Evolutionary conservation across 305 asterid species (phyloP), one percentile per base, ranked within the genome.

Genomic region (Fraxinus dipetala): DNA sequence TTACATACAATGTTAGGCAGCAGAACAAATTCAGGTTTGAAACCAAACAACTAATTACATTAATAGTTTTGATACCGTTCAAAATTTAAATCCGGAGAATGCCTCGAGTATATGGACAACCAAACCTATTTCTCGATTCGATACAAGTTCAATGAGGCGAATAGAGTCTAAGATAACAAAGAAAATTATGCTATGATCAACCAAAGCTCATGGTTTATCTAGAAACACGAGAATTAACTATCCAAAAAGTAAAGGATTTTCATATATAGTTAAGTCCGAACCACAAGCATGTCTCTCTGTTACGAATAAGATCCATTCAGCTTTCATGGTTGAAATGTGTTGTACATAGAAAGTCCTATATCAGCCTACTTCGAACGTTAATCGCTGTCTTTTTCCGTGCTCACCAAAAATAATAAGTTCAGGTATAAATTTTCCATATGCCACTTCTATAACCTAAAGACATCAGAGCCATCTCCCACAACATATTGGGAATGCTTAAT

Each of bases 401-500:
- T 59, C 69, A 18, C 18, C 7, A 26, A 65, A 65, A 28, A 24
- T 63, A 8, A 11, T 9, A 63, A 7, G 34, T 6, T 93, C 88
- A 92, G 54, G 86, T 80, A 79, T 88, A 89, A 83, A 94, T 86
- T 82, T 92, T 90, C 99, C 99, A 96, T 70, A 94, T 84, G 74
- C 98, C 98, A 73, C 90, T 88, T 86, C 98, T 91, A 81, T 94
- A 94, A 59, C 98, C 99, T 76, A 93, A 78, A 18, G 98, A 92
- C 98, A 94, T 92, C 81, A 96, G 90, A 34, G 95, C 98, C 89
- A 93, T 70, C 88, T 96, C 99, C 99, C 99, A 93, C 85, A 96
- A 81, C 98, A 96, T 96, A 84, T 93, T 91, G 6, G 98, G 99
- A 84, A 96, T 93, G 88, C 98, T 96, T 20, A 92, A 78, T 73